Evolutionary conservation across 257 asterid genomes (phyloP).

Genomic region (Oldenlandia corymbosa): DNA sequence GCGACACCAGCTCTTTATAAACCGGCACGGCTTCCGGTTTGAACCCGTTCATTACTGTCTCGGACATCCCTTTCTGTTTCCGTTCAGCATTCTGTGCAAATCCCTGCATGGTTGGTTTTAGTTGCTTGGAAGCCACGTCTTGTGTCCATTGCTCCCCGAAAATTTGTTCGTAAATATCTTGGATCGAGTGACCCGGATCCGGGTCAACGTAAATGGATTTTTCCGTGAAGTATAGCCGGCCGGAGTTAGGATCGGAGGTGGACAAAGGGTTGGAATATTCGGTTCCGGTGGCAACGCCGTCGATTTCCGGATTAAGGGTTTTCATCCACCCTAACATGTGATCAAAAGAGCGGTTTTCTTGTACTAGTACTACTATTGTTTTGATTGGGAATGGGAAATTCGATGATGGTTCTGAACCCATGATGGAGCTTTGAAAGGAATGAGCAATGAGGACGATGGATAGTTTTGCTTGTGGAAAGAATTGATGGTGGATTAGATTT

Average conservation of each 20-base stretch:
- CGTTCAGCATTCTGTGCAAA: slow-evolving; percentile 62
- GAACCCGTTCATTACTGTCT: slow-evolving; percentile 61
- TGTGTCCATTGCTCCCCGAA: slow-evolving; percentile 43
- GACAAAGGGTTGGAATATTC: slow-evolving; percentile 62
- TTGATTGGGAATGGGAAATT: slow-evolving; percentile 49
- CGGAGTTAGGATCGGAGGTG: slow-evolving; percentile 31
- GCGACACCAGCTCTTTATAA: slow-evolving; percentile 44
- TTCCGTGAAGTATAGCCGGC: slow-evolving; percentile 27
- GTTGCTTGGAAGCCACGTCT: slow-evolving; percentile 15
- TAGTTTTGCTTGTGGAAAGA: not conserved
- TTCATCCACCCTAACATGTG: slow-evolving; percentile 85
- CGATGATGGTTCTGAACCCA: slow-evolving; percentile 23
- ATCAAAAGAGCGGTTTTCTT: slow-evolving; percentile 79
- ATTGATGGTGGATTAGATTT: not conserved
- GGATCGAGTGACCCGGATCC: slow-evolving; percentile 70
- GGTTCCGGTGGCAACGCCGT: slow-evolving; percentile 51
- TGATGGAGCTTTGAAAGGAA: not conserved
- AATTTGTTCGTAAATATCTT: slow-evolving; percentile 56
- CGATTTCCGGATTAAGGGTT: slow-evolving; percentile 57
- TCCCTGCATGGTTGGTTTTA: slow-evolving; percentile 48
- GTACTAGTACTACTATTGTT: slow-evolving; percentile 62
- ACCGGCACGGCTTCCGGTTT: slow-evolving; percentile 47
- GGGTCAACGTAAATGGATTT: slow-evolving; percentile 46
- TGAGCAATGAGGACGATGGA: not conserved
- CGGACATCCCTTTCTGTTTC: slow-evolving; percentile 34